These are phyloP conservation scores for Kodamaea lidongshanica DNA, from an alignment of 805 yeast genomes.

Conservation along the genomic window DNA sequence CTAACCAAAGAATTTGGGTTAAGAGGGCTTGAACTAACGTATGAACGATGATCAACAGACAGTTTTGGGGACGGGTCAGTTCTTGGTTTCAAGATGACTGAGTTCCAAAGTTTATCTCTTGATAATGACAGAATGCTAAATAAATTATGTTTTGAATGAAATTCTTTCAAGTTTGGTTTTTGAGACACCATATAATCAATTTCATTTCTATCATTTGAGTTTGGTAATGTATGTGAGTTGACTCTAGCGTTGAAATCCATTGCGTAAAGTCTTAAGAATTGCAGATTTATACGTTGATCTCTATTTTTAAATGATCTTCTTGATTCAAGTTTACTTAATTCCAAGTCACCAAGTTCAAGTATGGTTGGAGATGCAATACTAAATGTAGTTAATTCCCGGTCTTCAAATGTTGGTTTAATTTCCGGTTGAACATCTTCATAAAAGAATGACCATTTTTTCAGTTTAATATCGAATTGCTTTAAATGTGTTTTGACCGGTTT, in stretches of 20 bases:
- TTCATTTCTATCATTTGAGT: slow-evolving; percentile 19
- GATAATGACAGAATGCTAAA: slow-evolving; percentile 36
- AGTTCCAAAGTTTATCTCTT: slow-evolving; percentile 48
- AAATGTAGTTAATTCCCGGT: slow-evolving; percentile 11
- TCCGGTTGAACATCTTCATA: too few species aligned
- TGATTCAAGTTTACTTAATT: slow-evolving; percentile 7
- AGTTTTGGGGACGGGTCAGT: slow-evolving; percentile 24
- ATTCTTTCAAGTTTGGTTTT: slow-evolving; percentile 17
- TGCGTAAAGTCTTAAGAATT: slow-evolving; percentile 45
- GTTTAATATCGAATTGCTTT: too few species aligned
- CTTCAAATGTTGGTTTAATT: too few species aligned
- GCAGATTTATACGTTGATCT: slow-evolving; percentile 47
- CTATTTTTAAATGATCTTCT: slow-evolving; percentile 22
- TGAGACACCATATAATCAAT: slow-evolving; percentile 10
- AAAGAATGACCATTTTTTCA: too few species aligned
- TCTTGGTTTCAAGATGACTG: slow-evolving; percentile 49
- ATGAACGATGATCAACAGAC: slow-evolving; percentile 2
- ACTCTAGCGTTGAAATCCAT: slow-evolving; percentile 40
- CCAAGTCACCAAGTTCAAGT: slow-evolving; percentile 5
- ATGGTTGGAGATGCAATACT: slow-evolving; percentile 3
- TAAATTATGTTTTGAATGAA: slow-evolving; percentile 22
- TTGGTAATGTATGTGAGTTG: slow-evolving; percentile 14
- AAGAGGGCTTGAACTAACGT: slow-evolving; percentile 19
- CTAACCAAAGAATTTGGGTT: slow-evolving; percentile 14
- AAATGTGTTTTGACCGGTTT: too few species aligned